Conservation (phyloP, 108 stramenopile species). For the Conticribra guillardii region DNA sequence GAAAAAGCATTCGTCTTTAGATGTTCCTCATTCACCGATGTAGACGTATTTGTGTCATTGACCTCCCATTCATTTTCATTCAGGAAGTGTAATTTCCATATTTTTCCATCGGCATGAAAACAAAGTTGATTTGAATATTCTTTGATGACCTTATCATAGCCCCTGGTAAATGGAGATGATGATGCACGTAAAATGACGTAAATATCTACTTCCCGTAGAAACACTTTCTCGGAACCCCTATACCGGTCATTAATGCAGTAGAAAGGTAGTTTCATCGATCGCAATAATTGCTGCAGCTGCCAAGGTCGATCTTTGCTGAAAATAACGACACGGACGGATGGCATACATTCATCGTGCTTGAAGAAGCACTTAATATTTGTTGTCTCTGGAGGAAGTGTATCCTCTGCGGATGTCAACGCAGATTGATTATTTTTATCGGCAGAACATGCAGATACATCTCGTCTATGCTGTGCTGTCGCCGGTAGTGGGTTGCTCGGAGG, state of each 20-base stretch:
- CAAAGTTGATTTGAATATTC: not conserved
- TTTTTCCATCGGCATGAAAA: not conserved
- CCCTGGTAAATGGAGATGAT: not conserved
- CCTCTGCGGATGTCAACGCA: not conserved
- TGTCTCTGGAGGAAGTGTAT: not conserved
- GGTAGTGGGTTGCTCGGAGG: too few relatives aligned
- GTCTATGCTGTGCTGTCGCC: too few relatives aligned
- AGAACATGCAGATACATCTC: not conserved
- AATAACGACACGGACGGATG: slow-evolving; percentile 33
- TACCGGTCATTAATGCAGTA: not conserved
- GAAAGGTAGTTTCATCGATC: slow-evolving; percentile 28
- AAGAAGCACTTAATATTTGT: not conserved
- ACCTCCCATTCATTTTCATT: slow-evolving; percentile 12
- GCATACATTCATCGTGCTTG: not conserved
- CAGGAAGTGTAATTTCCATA: slow-evolving; percentile 17
- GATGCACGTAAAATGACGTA: slow-evolving; percentile 26
- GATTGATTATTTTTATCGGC: not conserved
- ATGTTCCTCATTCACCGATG: not conserved
- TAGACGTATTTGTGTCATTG: too few relatives aligned
- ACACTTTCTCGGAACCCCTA: not conserved
- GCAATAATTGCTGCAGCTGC: slow-evolving; percentile 48
- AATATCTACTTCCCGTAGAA: slow-evolving; percentile 6
- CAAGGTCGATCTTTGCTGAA: slow-evolving; percentile 62
- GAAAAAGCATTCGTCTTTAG: slow-evolving; percentile 27
- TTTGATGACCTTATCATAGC: slow-evolving; percentile 19